Base-by-base conservation (phyloP, 495 filamentous ascomycete species). In the Aspergillus egyptiacus region DNA sequence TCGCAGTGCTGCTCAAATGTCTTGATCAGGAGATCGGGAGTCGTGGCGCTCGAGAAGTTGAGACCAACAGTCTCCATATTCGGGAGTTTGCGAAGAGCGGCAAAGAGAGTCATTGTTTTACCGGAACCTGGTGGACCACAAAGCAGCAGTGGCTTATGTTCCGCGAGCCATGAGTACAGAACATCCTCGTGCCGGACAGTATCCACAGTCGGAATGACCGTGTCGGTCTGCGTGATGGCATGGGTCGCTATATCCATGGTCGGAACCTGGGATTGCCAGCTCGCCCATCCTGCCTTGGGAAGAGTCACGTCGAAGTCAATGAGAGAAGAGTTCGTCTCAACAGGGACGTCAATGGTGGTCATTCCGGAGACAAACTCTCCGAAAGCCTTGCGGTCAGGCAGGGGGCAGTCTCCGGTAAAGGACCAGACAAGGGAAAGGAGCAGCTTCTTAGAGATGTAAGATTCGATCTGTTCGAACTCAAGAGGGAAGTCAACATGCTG, bases 1-100 rank as follows among this genome's bases (percentile, higher is more conserved):
- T 99, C 93, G 66, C 93, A 99, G 63, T 99, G 96, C 65, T 99
- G 93, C 70, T 97, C 93, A 53, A 99, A 96, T 0, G 94, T 97
- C 76, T 97, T 97, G 70, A 99, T 87, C 53, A 99, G 79, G 19
- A 99, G 80, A 67, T 96, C 94, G 13, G 93, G 94, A 2, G 94
- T 97, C 1, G 93, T 99, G 2, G 93, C 94, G 56, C 93, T 96
- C 13, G 93, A 99, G 67, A 99, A 99, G 65, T 99, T 99, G 65
- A 99, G 86, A 35, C 93, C 93, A 45, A 97, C 94, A 44, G 95
- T 87, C 67, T 99, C 94, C 91, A 99, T 95, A 63, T 95, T 95
- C 15, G 91, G 91, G 31, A 97, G 73, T 65, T 97, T 97, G 41
- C 94, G 80, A 42, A 99, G 78, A 20, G 93, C 94, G 61, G 90